phyloP scores from a whole-genome alignment of 2,329 filamentous ascomycete genomes.

The Dactylonectria macrodidyma region DNA sequence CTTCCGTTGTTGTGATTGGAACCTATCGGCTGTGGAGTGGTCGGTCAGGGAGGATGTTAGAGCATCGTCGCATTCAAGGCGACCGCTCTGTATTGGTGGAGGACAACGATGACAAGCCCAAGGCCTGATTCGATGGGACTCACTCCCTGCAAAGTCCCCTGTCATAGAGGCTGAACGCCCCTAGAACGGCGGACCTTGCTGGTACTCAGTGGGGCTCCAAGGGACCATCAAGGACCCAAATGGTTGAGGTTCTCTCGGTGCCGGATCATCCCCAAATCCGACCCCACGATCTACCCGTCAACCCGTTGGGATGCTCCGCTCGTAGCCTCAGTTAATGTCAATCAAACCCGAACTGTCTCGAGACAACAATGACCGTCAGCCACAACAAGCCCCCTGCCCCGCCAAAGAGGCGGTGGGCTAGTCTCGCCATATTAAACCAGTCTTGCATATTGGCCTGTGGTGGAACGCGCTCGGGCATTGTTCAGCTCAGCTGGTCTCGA shows the following conservation, averaged over 20 bases:
- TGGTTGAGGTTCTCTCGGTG: not conserved
- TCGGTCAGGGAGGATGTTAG: not conserved
- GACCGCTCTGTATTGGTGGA: not conserved
- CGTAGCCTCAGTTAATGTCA: not conserved
- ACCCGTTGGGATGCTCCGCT: not conserved
- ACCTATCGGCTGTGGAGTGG: not conserved
- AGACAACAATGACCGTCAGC: not conserved
- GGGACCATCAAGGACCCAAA: not conserved
- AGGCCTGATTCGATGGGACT: not conserved
- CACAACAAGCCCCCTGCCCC: not conserved
- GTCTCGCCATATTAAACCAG: not conserved
- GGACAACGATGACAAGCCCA: not conserved
- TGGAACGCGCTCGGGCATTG: not conserved
- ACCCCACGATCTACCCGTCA: slow-evolving; percentile 8
- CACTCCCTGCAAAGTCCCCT: not conserved
- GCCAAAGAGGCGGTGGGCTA: not conserved
- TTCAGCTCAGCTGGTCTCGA: not conserved
- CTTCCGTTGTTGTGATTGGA: not conserved
- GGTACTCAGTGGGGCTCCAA: slow-evolving; percentile 5
- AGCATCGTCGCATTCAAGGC: not conserved
- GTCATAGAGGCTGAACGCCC: not conserved
- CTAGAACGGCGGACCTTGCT: slow-evolving; percentile 1
- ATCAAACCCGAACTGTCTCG: not conserved
- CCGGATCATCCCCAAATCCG: slow-evolving; percentile 13
- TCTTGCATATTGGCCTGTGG: not conserved